Evolutionary conservation across 2,329 filamentous ascomycete species (phyloP), one percentile per base, ranked within the genome.

Genomic region (Alternaria burnsii): DNA sequence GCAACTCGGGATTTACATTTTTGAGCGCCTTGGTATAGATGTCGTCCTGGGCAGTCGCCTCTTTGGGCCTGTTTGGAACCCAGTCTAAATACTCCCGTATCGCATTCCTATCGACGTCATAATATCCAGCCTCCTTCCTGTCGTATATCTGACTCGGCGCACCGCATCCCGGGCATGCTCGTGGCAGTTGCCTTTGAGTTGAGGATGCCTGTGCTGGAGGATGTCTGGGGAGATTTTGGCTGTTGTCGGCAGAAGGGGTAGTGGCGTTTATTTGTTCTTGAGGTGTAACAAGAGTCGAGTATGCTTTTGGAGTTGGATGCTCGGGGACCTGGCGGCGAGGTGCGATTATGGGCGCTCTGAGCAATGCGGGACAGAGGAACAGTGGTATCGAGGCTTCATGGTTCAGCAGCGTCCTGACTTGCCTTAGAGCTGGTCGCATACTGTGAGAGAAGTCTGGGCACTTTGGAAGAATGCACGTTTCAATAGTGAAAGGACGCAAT

Each of bases 141-240:
- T 86, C 82, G 50, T 86, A 72, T 5, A 83, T 85, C 73, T 89
- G 87, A 34, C 85, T 82, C 36, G 84, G 83, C 28, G 87, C 88
- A 55, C 88, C 88, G 66, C 88, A 90, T 67, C 88, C 88, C 30
- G 88, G 87, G 72, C 88, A 89, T 24, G 83, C 82, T 7, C 81
- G 57, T 0, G 86, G 86, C 12, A 88, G 70, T 7, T 69, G 48
- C 26, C 55, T 63, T n/a, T 48, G 55, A 43, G 52, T 26, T 22
- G 60, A 47, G 38, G 59, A 48, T 8, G 59, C 28, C 41, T 40
- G 53, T 24, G 28, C 14, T 24, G 61, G 42, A 32, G 53, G 24
- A 3, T 59, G 18, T 28, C 24, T 56, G 0, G 34, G 20, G 11
- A 59, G 46, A 18, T 32, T 16, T 5, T 63, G 55, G 54, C 14